Evolutionary conservation across 2,329 filamentous ascomycete species (phyloP).

Genomic region (Talaromyces sp.): DNA sequence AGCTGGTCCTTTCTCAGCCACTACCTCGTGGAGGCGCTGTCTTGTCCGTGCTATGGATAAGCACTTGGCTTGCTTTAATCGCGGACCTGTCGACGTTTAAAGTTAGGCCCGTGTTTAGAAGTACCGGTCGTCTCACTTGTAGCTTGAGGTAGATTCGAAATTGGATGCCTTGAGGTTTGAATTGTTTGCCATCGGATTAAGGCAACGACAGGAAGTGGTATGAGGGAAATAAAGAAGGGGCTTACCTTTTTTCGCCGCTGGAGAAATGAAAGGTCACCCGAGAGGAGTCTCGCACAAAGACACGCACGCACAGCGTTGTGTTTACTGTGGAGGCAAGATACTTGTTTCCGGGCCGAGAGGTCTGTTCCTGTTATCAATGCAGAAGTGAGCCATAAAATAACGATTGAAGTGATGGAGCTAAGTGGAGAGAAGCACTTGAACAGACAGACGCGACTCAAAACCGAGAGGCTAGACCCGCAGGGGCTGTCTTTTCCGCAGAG

Average conservation of each 20-base stretch:
- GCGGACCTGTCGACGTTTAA: not conserved
- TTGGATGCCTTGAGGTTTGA: not conserved
- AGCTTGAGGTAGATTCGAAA: not conserved
- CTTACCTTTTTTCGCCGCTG: constrained; percentile 12
- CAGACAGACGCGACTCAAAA: not conserved
- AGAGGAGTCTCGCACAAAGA: not conserved
- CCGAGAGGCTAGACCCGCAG: not conserved
- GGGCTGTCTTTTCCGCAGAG: not conserved
- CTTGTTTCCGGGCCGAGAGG: not conserved
- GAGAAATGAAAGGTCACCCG: not conserved
- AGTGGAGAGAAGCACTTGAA: constrained; percentile 6
- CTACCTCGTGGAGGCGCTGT: not conserved
- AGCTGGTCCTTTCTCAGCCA: constrained; percentile 11
- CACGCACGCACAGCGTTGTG: not conserved
- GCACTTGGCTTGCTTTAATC: not conserved
- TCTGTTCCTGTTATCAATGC: not conserved
- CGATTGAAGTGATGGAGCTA: not conserved
- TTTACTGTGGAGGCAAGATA: constrained; percentile 9
- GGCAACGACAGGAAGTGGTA: not conserved
- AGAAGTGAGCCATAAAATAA: not conserved
- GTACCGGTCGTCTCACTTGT: constrained; percentile 2
- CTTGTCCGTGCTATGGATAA: not conserved
- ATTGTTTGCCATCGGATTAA: constrained; percentile 1
- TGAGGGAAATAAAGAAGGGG: not conserved
- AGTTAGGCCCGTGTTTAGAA: not conserved